Conservation (phyloP, 169 alveolate genomes). For the Plasmodium fragile region DNA sequence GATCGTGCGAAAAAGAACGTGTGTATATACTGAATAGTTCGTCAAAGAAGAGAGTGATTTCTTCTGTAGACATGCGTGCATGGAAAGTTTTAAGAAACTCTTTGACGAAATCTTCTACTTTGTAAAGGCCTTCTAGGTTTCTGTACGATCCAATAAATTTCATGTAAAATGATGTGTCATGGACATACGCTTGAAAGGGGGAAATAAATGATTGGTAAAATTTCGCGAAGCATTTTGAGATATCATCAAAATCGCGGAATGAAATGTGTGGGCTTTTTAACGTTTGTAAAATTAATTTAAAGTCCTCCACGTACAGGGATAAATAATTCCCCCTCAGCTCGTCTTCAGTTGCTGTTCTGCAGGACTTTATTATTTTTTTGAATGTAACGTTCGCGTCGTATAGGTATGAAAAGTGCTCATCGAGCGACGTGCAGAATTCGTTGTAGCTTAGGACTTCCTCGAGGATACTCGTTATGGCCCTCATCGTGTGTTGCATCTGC, state of each 20-base stretch:
- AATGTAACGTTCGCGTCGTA: constrained; percentile 8
- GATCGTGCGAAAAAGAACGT: background rate
- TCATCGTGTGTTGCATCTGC: constrained; percentile 28
- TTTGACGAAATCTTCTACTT: background rate
- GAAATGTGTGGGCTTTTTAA: background rate
- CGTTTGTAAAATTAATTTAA: background rate
- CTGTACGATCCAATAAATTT: background rate
- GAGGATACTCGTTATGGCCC: constrained; percentile 6
- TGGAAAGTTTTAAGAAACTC: constrained; percentile 13
- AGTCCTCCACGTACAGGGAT: background rate
- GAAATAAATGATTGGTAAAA: constrained; percentile 27
- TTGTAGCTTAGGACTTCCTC: constrained; percentile 24
- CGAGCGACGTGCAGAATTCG: constrained; percentile 40
- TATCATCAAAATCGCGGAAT: background rate
- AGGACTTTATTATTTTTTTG: background rate
- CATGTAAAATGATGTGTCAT: background rate
- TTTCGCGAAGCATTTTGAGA: constrained; percentile 14
- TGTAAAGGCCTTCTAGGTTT: background rate
- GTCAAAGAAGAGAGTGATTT: constrained; percentile 8
- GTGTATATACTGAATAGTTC: constrained; percentile 6
- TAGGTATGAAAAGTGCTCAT: constrained; percentile 18
- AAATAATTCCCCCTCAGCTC: constrained; percentile 19
- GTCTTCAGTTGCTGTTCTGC: background rate
- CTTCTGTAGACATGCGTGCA: no score
- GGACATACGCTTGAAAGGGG: constrained; percentile 19